Base-by-base conservation (phyloP, 352 stramenopile species). In the Phytophthora pluvialis region DNA sequence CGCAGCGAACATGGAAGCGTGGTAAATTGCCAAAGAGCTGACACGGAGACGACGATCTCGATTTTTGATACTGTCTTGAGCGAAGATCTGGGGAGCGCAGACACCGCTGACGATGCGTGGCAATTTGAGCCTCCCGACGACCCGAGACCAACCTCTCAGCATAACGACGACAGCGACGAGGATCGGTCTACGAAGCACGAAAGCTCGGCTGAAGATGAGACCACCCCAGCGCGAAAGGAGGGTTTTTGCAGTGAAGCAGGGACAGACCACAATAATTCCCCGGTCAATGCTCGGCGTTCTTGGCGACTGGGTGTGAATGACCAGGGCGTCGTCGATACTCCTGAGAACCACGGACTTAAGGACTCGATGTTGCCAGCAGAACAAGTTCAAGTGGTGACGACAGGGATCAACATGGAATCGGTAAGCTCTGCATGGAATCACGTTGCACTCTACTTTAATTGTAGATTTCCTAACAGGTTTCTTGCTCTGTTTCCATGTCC, bases 41-140 rank as follows among this genome's bases (percentile, higher is more conserved):
- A 78, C 36, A 76, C 67, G 12, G 75, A 80, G 29, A 72, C 57
- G 0, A 64, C 67, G n/a, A 70, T 75, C 11, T 73, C 70, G 3
- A 35, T 70, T 16, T 56, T 69, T 11, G 66, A 66, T 7, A 64
- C 60, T 29, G 50, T 53, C 4, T 57, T 67, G n/a, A 72, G 43
- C 16, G 70, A 75, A 45, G 47, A 54, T 16, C 31, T 68, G 2
- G 57, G 46, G 4, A 67, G 29, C 42, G 73, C 64, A 16, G 66
- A 78, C 11, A 52, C 58, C 2, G 31, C 39, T 13, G 64, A 64
- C 8, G 48, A 74, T 32, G 35, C 59, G 12, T 79, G 58, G 70
- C 55, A 75, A 39, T 81, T 70, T n/a, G 73, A 77, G 11, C 26
- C 49, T 18, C 55, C 50, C 25, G 63, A 67, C 16, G 31, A 51